Conservation (phyloP, 1,284 basidiomycete species). For the Rhodofomes roseus region DNA sequence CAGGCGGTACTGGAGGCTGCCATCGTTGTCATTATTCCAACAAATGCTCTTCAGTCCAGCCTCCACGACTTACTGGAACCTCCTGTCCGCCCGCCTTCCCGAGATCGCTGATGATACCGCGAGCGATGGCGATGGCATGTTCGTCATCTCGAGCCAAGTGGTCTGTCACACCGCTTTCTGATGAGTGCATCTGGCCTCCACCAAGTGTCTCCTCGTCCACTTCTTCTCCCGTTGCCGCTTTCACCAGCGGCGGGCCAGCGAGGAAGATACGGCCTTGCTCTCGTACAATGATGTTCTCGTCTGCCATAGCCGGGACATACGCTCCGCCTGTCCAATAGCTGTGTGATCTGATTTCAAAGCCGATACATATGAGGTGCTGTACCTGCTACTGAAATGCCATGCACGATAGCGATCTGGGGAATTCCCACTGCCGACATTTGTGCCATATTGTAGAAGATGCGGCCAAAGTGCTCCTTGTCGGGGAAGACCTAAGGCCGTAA, state of each 20-base stretch:
- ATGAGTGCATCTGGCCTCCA: slow-evolving; percentile 92
- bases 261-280: slow-evolving; percentile 94
- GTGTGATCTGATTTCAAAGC: slow-evolving; percentile 17
- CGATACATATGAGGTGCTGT: slow-evolving; percentile 1
- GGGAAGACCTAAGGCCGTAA: slow-evolving; percentile 60
- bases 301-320: slow-evolving; percentile 96
- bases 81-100: slow-evolving; percentile 54
- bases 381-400: slow-evolving; percentile 92
- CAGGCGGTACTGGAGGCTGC: slow-evolving; percentile 55
- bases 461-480: slow-evolving; percentile 90
- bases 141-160: slow-evolving; percentile 87
- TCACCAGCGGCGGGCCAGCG: slow-evolving; percentile 94
- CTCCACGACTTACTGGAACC: slow-evolving; percentile 40
- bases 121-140: slow-evolving; percentile 83
- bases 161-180: slow-evolving; percentile 91
- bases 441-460: slow-evolving; percentile 98
- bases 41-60: background rate
- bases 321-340: slow-evolving; percentile 62
- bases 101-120: slow-evolving; percentile 79
- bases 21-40: slow-evolving; percentile 7
- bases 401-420: slow-evolving; percentile 90
- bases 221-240: slow-evolving; percentile 91
- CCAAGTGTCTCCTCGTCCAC: slow-evolving; percentile 93
- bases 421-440: slow-evolving; percentile 90
- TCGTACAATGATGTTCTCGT: slow-evolving; percentile 92